These are phyloP conservation scores for Blastomyces emzantsi DNA, from an alignment of 2,329 filamentous ascomycete genomes.

Conservation along the genomic window DNA sequence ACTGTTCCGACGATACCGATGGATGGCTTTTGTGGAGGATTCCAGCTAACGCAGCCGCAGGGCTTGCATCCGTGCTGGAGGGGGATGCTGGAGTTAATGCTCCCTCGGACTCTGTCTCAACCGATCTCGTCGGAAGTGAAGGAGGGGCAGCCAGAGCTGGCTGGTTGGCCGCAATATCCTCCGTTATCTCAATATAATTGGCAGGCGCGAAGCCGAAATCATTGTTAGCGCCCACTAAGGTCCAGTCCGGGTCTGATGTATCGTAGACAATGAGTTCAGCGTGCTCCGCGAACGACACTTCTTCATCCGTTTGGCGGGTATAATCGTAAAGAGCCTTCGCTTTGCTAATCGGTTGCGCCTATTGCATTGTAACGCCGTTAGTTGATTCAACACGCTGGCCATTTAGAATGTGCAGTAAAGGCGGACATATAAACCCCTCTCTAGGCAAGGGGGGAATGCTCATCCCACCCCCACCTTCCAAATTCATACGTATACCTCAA, in stretches of 20 bases:
- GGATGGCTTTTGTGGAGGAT: conserved; percentile 37
- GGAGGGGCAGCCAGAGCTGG: conserved; percentile 39
- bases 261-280: conserved; percentile 77
- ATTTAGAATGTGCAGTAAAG: neutral
- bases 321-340: conserved; percentile 98
- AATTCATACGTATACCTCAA: neutral
- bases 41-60: conserved; percentile 50
- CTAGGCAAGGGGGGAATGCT: neutral
- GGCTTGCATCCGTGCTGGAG: conserved; percentile 30
- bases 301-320: conserved; percentile 91
- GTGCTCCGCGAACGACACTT: conserved; percentile 91
- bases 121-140: conserved; percentile 20
- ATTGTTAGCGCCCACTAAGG: conserved; percentile 70
- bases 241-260: conserved; percentile 90
- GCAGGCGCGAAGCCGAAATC: conserved; percentile 92
- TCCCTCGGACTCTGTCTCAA: conserved; percentile 38
- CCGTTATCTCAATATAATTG: conserved; percentile 80
- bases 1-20: conserved; percentile 23
- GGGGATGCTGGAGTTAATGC: conserved; percentile 32
- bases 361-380: conserved; percentile 6
- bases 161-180: conserved; percentile 27
- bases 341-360: conserved; percentile 58
- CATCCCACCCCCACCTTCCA: neutral
- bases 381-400: neutral
- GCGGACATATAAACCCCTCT: neutral